These are phyloP conservation scores for Calycina herbarum DNA, from an alignment of 2,329 filamentous ascomycete genomes.

Conservation along the genomic window DNA sequence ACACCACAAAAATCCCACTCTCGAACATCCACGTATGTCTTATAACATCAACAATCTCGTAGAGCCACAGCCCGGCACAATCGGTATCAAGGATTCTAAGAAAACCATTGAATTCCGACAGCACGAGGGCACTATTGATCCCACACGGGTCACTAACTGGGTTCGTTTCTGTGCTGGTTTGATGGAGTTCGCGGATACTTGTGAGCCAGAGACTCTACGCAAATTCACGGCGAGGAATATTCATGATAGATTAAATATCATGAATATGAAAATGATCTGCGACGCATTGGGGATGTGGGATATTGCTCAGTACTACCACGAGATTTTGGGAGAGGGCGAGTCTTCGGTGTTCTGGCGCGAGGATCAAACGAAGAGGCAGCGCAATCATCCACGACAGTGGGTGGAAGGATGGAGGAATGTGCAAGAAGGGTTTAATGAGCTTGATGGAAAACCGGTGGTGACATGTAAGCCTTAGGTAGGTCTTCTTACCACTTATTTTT, in stretches of 20 bases:
- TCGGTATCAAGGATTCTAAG: not conserved
- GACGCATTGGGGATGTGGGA: not conserved
- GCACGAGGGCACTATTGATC: slow-evolving; percentile 21
- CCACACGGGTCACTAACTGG: slow-evolving; percentile 18
- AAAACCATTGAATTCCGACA: slow-evolving; percentile 27
- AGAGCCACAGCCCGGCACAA: not conserved
- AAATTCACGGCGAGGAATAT: not conserved
- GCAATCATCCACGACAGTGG: not conserved
- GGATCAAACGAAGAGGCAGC: not conserved
- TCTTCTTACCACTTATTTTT: not conserved
- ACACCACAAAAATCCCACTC: not conserved
- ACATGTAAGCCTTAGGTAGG: not conserved
- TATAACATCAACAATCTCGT: not conserved
- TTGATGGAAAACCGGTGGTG: not conserved
- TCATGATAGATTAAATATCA: not conserved
- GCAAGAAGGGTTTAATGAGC: not conserved
- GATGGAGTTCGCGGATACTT: slow-evolving; percentile 11
- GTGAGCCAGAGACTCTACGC: not conserved
- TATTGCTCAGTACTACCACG: not conserved
- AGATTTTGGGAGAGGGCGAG: not conserved
- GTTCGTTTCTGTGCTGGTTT: slow-evolving; percentile 9
- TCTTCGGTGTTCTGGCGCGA: not conserved
- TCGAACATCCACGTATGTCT: not conserved
- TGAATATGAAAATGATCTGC: slow-evolving; percentile 1
- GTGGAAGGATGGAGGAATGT: not conserved